phyloP scores from a whole-genome alignment of 2,329 filamentous ascomycete species.

The Ceratocystis diversiconidia region DNA sequence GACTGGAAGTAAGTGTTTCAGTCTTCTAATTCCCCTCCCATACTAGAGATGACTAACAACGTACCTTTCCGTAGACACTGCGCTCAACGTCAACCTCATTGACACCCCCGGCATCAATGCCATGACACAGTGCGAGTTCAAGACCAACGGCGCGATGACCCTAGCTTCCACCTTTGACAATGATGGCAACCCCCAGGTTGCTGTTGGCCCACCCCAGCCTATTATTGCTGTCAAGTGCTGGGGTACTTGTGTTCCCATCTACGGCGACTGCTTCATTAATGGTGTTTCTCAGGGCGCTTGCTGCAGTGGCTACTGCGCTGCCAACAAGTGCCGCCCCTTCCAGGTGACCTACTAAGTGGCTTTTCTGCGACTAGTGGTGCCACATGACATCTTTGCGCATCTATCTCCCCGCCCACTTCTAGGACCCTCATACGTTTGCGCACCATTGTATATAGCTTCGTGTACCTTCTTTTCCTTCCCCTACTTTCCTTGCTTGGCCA shows the following conservation, averaged over 20 bases:
- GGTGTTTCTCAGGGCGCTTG: conserved; percentile 28
- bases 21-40: neutral
- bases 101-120: conserved; percentile 33
- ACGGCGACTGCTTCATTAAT: conserved; percentile 27
- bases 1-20: conserved; percentile 26
- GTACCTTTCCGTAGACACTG: conserved; percentile 25
- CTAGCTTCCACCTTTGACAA: conserved; percentile 22
- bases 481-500: neutral
- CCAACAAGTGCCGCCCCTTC: conserved; percentile 29
- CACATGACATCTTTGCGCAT: too few species aligned
- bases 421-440: too few species aligned
- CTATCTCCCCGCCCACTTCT: neutral
- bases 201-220: conserved; percentile 32
- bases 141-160: conserved; percentile 24
- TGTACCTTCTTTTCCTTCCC: neutral
- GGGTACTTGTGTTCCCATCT: conserved; percentile 30
- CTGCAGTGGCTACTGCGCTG: conserved; percentile 32
- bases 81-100: conserved; percentile 29
- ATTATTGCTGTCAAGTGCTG: conserved; percentile 31
- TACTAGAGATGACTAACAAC: conserved; percentile 6
- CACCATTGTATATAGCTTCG: neutral
- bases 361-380: too few species aligned
- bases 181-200: conserved; percentile 28
- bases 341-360: neutral
- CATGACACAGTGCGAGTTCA: conserved; percentile 31